A percentile compares a stretch with the other conserved stretches of the same genome.
phyloP scores from a whole-genome alignment of 345 rosid genomes.

The Sonneratia alba region DNA sequence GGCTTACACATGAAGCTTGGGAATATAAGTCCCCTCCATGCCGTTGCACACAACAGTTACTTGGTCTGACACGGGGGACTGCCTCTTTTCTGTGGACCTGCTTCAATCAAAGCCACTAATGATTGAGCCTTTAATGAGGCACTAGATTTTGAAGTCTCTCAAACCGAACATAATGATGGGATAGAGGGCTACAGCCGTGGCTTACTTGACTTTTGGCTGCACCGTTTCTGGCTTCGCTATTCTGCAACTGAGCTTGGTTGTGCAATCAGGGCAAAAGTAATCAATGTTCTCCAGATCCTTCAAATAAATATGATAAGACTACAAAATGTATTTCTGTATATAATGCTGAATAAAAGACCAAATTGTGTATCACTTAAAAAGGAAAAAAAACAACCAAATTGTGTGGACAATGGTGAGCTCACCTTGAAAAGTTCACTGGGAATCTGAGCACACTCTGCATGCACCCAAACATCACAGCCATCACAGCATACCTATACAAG shows the following conservation, averaged over 20 bases:
- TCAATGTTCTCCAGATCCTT: conserved; percentile 65
- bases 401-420: conserved; percentile 7
- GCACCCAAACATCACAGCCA: conserved; percentile 94
- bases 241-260: conserved; percentile 28
- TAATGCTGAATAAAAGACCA: too few species aligned
- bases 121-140: neutral
- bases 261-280: conserved; percentile 84
- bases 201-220: conserved; percentile 46
- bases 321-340: neutral
- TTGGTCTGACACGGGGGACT: conserved; percentile 38
- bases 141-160: neutral
- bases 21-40: conserved; percentile 82
- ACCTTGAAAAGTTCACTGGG: conserved; percentile 55
- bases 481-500: conserved; percentile 78
- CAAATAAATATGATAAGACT: conserved; percentile 7
- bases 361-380: too few species aligned
- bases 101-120: conserved; percentile 10
- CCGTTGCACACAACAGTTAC: conserved; percentile 84
- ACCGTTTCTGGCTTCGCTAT: conserved; percentile 23
- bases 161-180: neutral
- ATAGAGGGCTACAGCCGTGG: conserved; percentile 8
- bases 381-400: neutral
- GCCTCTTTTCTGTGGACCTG: conserved; percentile 43
- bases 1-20: conserved; percentile 67
- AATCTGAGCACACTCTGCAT: conserved; percentile 85